A percentile compares a stretch with the other conserved stretches of the same genome.
phyloP scores from a whole-genome alignment of 140 eudicot genomes.

The Eryngium alpinum region DNA sequence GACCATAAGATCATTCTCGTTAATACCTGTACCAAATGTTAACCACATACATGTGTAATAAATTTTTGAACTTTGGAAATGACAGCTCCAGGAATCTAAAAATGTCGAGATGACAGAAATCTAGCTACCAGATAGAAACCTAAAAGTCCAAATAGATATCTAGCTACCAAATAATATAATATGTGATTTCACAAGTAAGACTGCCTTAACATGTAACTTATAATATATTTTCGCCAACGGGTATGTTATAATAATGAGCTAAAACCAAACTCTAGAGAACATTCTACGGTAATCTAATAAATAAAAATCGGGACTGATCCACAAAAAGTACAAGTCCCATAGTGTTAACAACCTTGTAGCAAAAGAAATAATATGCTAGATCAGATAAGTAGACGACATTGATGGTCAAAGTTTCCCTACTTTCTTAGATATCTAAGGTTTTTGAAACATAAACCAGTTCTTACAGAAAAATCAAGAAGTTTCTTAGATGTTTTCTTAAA shows the following conservation, averaged over 20 bases:
- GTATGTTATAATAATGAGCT: not conserved
- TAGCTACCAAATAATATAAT: not conserved
- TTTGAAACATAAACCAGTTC: too few relatives aligned
- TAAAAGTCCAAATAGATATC: too few relatives aligned
- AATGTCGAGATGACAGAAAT: too few relatives aligned
- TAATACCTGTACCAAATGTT: slow-evolving; percentile 33
- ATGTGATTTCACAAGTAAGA: not conserved
- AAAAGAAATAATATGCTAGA: not conserved
- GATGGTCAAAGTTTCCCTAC: not conserved
- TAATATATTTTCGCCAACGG: not conserved
- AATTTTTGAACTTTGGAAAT: not conserved
- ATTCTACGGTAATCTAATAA: not conserved
- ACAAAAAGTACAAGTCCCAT: not conserved
- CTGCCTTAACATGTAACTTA: not conserved
- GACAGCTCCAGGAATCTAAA: too few relatives aligned
- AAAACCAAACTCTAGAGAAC: not conserved
- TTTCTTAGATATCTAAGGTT: too few relatives aligned
- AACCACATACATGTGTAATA: slow-evolving; percentile 3
- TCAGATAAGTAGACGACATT: not conserved
- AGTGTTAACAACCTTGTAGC: not conserved
- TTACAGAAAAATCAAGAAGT: too few relatives aligned
- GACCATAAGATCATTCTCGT: slow-evolving; percentile 27
- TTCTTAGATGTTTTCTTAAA: not conserved
- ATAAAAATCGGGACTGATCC: not conserved
- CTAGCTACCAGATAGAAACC: too few relatives aligned